Evolutionary conservation across 192 early-diverging fungal species (phyloP), one percentile per base, ranked within the genome.

Genomic region (Coemansia sp.): DNA sequence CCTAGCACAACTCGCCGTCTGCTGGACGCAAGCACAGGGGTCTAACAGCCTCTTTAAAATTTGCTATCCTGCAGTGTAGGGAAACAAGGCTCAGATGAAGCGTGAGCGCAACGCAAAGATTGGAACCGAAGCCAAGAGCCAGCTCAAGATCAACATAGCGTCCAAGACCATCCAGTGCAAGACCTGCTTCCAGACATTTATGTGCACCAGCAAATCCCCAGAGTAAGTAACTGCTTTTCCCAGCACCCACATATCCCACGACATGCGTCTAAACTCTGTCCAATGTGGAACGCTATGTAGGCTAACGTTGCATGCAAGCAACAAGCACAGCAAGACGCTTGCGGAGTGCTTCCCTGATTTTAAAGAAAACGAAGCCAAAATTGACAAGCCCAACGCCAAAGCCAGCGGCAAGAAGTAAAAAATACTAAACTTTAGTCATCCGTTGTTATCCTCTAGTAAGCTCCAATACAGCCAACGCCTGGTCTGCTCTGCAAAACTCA

Each of bases 81-180:
- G 71, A 13, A 66, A 66, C 56, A 74, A 74, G 65, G 71, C 71
- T 16, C 61, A 67, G 46, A 36, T 35, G 40, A 75, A 75, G 67
- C 87, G 90, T 37, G 90, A 92, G 63, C 88, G 90, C 68, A 79
- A 76, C 58, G 83, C 82, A 31, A 88, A 90, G 78, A 82, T 64
- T 5, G 58, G 59, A 34, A 79, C 77, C 16, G 74, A 61, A 34
- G 65, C 73, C 34, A 85, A 79, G 60, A 85, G 82, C 62, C 90
- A 92, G 78, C 73, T 88, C 43, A 90, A 92, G 70, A 71, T 74
- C 89, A 95, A 95, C 73, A 88, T 91, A 63, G 85, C 85, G 31
- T 93, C 94, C 31, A 93, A 90, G 77, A 92, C 70, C 67, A 86
- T 90, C 64, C 82, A 89, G 34, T 95, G 94, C 83, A 67, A 83